Evolutionary conservation across 306 rosid genomes (phyloP).

Genomic region (Coriaria nepalensis): DNA sequence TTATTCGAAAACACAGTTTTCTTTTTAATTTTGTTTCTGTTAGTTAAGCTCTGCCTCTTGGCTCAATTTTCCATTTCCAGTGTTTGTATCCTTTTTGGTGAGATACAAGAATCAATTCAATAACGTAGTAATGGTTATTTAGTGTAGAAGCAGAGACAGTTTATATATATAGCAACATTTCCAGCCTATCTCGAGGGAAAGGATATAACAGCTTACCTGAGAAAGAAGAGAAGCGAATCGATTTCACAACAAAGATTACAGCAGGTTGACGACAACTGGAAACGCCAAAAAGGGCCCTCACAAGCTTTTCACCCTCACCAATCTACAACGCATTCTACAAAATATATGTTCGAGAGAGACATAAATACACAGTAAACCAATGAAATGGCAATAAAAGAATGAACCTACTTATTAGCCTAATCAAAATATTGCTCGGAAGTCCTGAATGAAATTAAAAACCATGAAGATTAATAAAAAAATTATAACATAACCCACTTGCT

Average conservation of each 20-base stretch:
- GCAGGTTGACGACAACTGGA: constrained; percentile 98
- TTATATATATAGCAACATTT: not conserved
- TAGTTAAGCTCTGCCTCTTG: no score
- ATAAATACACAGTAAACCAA: no score
- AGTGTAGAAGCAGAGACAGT: no score
- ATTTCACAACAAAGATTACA: constrained; percentile 94
- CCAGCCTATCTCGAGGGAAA: constrained; percentile 9
- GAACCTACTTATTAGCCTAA: no score
- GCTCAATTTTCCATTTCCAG: no score
- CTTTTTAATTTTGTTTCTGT: no score
- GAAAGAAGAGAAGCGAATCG: constrained; percentile 97
- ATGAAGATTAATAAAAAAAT: constrained; percentile 1
- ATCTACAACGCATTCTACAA: constrained; percentile 46
- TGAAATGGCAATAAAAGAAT: not conserved
- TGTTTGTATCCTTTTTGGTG: no score
- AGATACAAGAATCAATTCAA: no score
- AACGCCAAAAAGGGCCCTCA: constrained; percentile 87
- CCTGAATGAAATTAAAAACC: constrained; percentile 9
- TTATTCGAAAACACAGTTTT: no score
- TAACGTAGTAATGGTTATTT: no score
- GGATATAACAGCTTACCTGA: constrained; percentile 46
- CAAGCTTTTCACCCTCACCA: constrained; percentile 98
- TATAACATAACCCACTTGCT: constrained; percentile 88
- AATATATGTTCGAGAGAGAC: no score
- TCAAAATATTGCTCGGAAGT: not conserved